Evolutionary conservation across 202 grass and related monocot species (phyloP).

Genomic region (Panicum virgatum): DNA sequence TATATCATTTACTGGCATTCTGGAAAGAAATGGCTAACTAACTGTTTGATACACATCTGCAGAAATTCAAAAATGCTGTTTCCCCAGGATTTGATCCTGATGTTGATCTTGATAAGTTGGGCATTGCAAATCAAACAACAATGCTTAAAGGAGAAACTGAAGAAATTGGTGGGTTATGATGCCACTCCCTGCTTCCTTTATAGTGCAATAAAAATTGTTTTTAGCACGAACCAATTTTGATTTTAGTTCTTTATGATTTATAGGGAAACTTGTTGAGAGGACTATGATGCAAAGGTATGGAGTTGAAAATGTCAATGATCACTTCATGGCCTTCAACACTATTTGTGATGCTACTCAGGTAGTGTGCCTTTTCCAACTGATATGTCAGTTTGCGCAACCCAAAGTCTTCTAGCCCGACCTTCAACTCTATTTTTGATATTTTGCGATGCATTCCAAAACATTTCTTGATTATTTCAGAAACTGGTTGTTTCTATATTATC

Average conservation of each 20-base stretch:
- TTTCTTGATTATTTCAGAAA: background rate
- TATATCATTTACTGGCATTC: background rate
- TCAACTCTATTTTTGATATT: background rate
- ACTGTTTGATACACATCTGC: constrained; percentile 23
- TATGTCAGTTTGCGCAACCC: constrained; percentile 6
- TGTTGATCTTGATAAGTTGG: constrained; percentile 80
- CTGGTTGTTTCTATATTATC: background rate
- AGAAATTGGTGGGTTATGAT: constrained; percentile 69
- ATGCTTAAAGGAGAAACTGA: constrained; percentile 99
- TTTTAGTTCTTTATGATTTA: constrained; percentile 12
- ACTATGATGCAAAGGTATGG: constrained; percentile 92
- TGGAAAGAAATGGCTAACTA: constrained; percentile 26
- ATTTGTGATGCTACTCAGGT: constrained; percentile 99
- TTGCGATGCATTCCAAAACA: background rate
- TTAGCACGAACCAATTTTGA: constrained; percentile 14
- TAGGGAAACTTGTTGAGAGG: constrained; percentile 91
- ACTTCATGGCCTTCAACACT: constrained; percentile 95
- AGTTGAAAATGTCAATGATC: constrained; percentile 83
- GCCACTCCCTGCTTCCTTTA: constrained; percentile 8
- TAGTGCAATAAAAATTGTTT: background rate
- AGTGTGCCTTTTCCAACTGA: constrained; percentile 21
- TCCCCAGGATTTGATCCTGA: constrained; percentile 95
- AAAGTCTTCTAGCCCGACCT: background rate
- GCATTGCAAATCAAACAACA: constrained; percentile 99
- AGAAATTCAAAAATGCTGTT: constrained; percentile 96